These are phyloP conservation scores for Mimosa pudica DNA, from an alignment of 306 rosid species.

Conservation along the genomic window DNA sequence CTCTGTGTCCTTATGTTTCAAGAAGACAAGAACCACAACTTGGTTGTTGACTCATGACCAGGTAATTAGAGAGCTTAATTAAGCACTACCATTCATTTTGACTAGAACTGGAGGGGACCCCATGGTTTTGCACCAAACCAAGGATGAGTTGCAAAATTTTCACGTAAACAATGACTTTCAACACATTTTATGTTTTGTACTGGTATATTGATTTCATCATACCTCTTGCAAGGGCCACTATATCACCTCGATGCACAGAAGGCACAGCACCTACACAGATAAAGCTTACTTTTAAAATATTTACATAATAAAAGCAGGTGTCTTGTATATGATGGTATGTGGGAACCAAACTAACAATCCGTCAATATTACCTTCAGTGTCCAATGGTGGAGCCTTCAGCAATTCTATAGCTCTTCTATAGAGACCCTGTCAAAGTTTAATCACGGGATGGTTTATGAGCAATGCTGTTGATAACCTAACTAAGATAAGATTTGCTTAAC, in stretches of 20 bases:
- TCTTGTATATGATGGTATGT: neutral
- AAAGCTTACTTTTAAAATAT: constrained; percentile 15
- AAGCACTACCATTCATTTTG: constrained; percentile 11
- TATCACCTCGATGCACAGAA: constrained; percentile 51
- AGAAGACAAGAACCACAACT: too few relatives aligned
- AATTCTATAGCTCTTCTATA: constrained; percentile 72
- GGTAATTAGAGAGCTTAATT: too few relatives aligned
- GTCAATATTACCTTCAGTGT: constrained; percentile 50
- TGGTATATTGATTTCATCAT: constrained; percentile 14
- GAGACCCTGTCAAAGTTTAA: constrained; percentile 67
- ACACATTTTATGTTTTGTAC: neutral
- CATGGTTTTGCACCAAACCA: neutral
- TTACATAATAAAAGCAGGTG: neutral
- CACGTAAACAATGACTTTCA: neutral
- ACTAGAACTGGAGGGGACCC: neutral
- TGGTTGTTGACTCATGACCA: too few relatives aligned
- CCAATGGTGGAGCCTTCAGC: constrained; percentile 73
- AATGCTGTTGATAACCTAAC: constrained; percentile 2
- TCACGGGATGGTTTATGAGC: constrained; percentile 3
- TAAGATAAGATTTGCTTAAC: constrained; percentile 1
- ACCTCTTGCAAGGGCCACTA: constrained; percentile 90
- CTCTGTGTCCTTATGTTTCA: too few relatives aligned
- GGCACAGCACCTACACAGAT: constrained; percentile 47
- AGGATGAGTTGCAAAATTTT: neutral
- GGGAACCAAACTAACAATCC: constrained; percentile 17